phyloP scores from a whole-genome alignment of 805 yeast genomes.

The Zygotorulaspora chibaensis region DNA sequence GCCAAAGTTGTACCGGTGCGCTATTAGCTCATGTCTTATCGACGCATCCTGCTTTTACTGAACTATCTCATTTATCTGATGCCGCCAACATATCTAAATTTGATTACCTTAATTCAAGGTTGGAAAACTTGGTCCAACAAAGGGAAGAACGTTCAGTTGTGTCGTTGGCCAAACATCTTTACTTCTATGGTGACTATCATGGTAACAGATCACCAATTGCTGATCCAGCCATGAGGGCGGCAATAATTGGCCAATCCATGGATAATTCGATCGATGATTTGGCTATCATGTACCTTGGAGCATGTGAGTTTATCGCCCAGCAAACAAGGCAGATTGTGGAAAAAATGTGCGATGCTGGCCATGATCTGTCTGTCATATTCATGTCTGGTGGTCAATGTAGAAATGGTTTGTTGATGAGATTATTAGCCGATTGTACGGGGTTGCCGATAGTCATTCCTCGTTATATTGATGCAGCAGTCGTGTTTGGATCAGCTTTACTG shows the following conservation, averaged over 20 bases:
- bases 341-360: slow-evolving; percentile 77
- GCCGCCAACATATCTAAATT: slow-evolving; percentile 69
- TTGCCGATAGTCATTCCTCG: slow-evolving; percentile 88
- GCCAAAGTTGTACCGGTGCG: slow-evolving; percentile 98
- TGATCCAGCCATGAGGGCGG: slow-evolving; percentile 88
- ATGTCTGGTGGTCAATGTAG: slow-evolving; percentile 97
- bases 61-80: slow-evolving; percentile 62
- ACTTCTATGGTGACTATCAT: slow-evolving; percentile 93
- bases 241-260: slow-evolving; percentile 89
- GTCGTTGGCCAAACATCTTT: slow-evolving; percentile 74
- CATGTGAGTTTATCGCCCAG: slow-evolving; percentile 96
- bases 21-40: slow-evolving; percentile 81
- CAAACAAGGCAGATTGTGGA: slow-evolving; percentile 95
- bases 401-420: slow-evolving; percentile 80
- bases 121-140: slow-evolving; percentile 61
- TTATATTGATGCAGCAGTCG: slow-evolving; percentile 95
- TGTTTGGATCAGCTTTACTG: slow-evolving; percentile 88
- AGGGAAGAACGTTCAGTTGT: slow-evolving; percentile 66
- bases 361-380: slow-evolving; percentile 66
- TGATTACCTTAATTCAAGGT: slow-evolving; percentile 71
- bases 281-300: slow-evolving; percentile 83
- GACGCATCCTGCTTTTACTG: slow-evolving; percentile 83
- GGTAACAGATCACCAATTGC: slow-evolving; percentile 98
- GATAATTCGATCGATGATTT: slow-evolving; percentile 79
- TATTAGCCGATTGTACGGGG: slow-evolving; percentile 90